Evolutionary conservation across 768 basidiomycete species (phyloP), one percentile per base, ranked within the genome.

Genomic region (Coprinopsis marcescibilis): DNA sequence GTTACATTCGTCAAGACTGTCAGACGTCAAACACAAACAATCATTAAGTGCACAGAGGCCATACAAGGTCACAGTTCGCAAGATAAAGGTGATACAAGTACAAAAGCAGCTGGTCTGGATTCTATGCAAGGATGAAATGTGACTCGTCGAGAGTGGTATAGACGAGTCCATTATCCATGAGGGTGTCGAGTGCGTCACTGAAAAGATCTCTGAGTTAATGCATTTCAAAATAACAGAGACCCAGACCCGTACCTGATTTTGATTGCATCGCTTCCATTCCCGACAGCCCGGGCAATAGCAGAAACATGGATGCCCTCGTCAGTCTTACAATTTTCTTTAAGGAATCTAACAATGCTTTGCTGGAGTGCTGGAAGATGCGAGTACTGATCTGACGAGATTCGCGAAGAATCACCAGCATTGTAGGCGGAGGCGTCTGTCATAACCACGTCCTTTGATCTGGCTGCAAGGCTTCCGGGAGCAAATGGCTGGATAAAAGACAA

Each of bases 81-180:
- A 32, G 8, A 40, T 23, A 40, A 15, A 21, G 23, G 11, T 4
- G 25, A 40, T 5, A 19, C 5, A 25, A 24, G 7, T 32, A n/a
- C 30, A 10, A 20, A 40, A 40, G 39, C 17, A 40, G 17, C 7
- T 6, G 7, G 17, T 17, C 4, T 11, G 39, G 12, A 8, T 11
- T 19, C 15, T 25, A 19, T 8, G 78, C 78, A 36, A 85, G 59
- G 27, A 73, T 67, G 62, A 81, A 85, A 56, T 89, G 88, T n/a
- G 77, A 84, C 52, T 92, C 89, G 56, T 92, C 85, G 32, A 82
- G 76, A 0, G 89, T 89, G 45, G 78, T 84, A 63, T 77, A 97
- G 46, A 94, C 72, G 52, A 77, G 65, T 0, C 93, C 93, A 0
- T 87, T 83, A 43, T 85, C 81, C 73, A 90, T 83, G 43, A 97